A percentile compares a stretch with the other conserved stretches of the same genome.
phyloP scores from a whole-genome alignment of 2,329 filamentous ascomycete species.

The Tolypocladium inflatum region DNA sequence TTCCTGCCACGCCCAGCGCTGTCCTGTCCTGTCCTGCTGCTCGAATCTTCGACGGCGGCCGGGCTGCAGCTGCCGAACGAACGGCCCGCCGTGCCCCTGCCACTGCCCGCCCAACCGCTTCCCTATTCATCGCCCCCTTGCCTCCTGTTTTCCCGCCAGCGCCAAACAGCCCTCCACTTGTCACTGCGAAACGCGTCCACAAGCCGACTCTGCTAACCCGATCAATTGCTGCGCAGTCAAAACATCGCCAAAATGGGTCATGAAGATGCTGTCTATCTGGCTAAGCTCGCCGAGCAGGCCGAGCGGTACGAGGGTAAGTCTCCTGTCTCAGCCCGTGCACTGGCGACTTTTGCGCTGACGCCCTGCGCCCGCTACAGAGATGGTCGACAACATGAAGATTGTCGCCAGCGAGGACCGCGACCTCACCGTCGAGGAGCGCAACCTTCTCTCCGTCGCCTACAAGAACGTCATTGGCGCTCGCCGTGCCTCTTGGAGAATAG shows the following conservation, averaged over 20 bases:
- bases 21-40: background rate
- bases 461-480: slow-evolving; percentile 98
- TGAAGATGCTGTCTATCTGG: slow-evolving; percentile 98
- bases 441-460: slow-evolving; percentile 95
- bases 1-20: background rate
- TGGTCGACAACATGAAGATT: slow-evolving; percentile 99
- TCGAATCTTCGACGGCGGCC: background rate
- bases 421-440: slow-evolving; percentile 88
- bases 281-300: slow-evolving; percentile 99
- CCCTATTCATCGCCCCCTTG: background rate
- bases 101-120: background rate
- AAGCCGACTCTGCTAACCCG: background rate
- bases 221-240: background rate
- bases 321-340: slow-evolving; percentile 1
- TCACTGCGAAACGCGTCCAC: background rate
- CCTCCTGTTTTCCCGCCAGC: background rate
- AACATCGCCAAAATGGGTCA: slow-evolving; percentile 71
- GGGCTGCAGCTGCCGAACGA: background rate
- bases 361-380: slow-evolving; percentile 50
- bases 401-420: slow-evolving; percentile 82
- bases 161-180: background rate
- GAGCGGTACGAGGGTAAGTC: slow-evolving; percentile 96
- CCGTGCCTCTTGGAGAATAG: slow-evolving; percentile 96
- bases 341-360: slow-evolving; percentile 13
- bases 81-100: background rate